Evolutionary conservation across 176 grass and related monocot genomes (phyloP).

Genomic region (Carex cristatella): DNA sequence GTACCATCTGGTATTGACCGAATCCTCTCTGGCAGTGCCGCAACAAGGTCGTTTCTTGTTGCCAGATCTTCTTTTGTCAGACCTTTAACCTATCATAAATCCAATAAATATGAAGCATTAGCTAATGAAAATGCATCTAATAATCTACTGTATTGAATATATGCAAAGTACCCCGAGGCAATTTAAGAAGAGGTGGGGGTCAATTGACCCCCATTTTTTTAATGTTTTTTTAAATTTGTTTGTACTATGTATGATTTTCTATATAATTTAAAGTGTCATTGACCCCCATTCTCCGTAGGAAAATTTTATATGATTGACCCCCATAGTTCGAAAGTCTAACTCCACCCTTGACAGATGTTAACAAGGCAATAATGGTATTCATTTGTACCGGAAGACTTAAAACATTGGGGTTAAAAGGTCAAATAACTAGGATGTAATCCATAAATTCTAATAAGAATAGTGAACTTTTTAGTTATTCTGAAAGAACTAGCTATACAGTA

Average conservation of each 20-base stretch:
- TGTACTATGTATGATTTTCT: too few relatives aligned
- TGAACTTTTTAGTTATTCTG: neutral
- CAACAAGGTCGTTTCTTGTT: slow-evolving; percentile 65
- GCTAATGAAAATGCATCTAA: neutral
- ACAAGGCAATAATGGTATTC: neutral
- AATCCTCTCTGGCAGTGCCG: slow-evolving; percentile 81
- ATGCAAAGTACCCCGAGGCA: neutral
- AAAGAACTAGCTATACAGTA: neutral
- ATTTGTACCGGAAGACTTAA: neutral
- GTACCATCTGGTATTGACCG: slow-evolving; percentile 89
- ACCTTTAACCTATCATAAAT: slow-evolving; percentile 71
- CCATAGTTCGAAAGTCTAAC: too few relatives aligned
- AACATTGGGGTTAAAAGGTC: neutral
- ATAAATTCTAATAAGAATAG: neutral
- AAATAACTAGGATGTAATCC: neutral
- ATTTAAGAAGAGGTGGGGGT: too few relatives aligned
- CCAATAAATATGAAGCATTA: neutral
- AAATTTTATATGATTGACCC: too few relatives aligned
- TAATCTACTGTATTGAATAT: neutral
- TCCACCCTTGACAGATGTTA: neutral
- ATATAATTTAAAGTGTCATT: too few relatives aligned
- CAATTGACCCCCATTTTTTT: too few relatives aligned
- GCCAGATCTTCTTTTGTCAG: slow-evolving; percentile 87
- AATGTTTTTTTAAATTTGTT: too few relatives aligned
- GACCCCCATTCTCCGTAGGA: too few relatives aligned